These are phyloP conservation scores for Parmelia sp. DNA, from an alignment of 495 filamentous ascomycete genomes.

Conservation along the genomic window DNA sequence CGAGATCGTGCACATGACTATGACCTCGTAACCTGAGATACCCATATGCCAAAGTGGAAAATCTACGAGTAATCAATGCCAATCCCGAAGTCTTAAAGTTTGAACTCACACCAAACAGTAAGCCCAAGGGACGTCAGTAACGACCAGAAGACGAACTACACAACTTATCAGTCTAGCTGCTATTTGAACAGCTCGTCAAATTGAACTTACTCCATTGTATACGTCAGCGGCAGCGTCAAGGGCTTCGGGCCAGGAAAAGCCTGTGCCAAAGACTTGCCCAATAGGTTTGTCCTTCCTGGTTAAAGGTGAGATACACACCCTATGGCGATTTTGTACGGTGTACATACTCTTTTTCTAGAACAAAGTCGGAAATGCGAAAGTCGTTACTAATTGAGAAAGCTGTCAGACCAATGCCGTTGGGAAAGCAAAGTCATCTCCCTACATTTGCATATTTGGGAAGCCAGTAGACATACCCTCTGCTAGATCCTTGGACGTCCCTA, in stretches of 20 bases:
- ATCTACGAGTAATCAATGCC: conserved; percentile 43
- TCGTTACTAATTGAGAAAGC: conserved; percentile 39
- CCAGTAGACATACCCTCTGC: conserved; percentile 99
- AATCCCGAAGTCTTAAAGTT: not conserved
- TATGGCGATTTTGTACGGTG: conserved; percentile 19
- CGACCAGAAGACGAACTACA: conserved; percentile 92
- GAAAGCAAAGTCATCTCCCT: conserved; percentile 34
- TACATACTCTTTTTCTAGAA: conserved; percentile 85
- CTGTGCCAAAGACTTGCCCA: conserved; percentile 59
- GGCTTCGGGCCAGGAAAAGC: conserved; percentile 67
- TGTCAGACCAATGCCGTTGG: conserved; percentile 28
- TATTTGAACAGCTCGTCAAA: conserved; percentile 12
- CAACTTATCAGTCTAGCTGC: conserved; percentile 27
- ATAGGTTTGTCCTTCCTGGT: conserved; percentile 70
- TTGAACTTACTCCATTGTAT: conserved; percentile 73
- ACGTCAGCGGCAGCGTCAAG: conserved; percentile 81
- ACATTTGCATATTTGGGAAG: conserved; percentile 79
- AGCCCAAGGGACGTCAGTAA: conserved; percentile 83
- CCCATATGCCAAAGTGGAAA: conserved; percentile 99
- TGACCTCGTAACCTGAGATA: conserved; percentile 90
- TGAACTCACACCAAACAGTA: conserved; percentile 81
- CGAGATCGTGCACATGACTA: conserved; percentile 77
- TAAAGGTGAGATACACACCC: conserved; percentile 20
- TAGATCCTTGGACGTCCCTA: conserved; percentile 79
- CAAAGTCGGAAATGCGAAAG: conserved; percentile 59